Evolutionary conservation across 2,329 filamentous ascomycete genomes (phyloP), one percentile per base, ranked within the genome.

Genomic region (Xylariaceae sp.): DNA sequence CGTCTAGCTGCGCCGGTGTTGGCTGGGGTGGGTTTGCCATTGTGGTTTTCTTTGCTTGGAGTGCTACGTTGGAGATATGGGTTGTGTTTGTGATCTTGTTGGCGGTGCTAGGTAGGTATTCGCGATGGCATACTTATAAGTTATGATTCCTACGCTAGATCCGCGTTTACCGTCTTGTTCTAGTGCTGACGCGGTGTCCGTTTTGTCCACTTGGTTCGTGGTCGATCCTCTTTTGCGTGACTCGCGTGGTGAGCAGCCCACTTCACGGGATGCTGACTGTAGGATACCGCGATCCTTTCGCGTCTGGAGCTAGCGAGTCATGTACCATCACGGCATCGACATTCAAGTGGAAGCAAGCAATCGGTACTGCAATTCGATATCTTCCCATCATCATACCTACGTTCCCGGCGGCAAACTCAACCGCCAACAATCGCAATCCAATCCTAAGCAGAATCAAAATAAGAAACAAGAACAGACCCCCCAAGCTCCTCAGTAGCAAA

Each of bases 1-100:
- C 59, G 30, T 62, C 60, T 49, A 69, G 65, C 37, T 68, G 63
- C 9, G 60, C 55, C 1, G 58, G n/a, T 0, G 65, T 61, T 12
- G 59, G 47, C 10, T 52, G 51, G 16, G 45, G 29, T 13, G 57
- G 54, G 8, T 39, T 42, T 12, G 43, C n/a, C 42, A 15, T 16
- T 6, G 37, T 12, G 1, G 2, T 5, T 34, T 22, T 49, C 41
- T 12, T 42, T 22, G 39, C 10, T 19, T n/a, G n/a, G n/a, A n/a
- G n/a, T n/a, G n/a, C n/a, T n/a, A n/a, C 16, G 16, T 22, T 16
- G 19, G 15, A n/a, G 15, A 12, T 12, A 10, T 36, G 10, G 15
- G 15, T 21, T 19, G n/a, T 4, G n/a, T n/a, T 40, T 19, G 36
- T 39, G 36, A n/a, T 39, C 36, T 18, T n/a, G n/a, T n/a, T n/a